Evolutionary conservation across 805 yeast genomes (phyloP).

Genomic region (Suhomyces sp.): DNA sequence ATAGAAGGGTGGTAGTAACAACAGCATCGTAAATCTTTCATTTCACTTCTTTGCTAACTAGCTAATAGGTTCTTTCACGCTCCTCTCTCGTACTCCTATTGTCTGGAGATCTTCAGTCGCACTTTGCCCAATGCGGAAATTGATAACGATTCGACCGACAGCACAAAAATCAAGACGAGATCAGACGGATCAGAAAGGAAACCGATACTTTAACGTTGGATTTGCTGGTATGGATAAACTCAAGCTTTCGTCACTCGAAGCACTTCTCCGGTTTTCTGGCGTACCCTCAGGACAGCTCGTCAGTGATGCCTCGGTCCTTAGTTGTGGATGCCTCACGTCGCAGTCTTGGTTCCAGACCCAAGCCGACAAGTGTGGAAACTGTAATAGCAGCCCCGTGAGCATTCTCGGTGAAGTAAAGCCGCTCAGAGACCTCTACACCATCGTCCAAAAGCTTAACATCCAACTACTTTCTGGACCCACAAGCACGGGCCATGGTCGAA

Average conservation of each 20-base stretch:
- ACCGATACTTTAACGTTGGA: background rate
- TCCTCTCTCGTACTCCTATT: background rate
- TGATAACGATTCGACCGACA: background rate
- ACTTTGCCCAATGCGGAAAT: background rate
- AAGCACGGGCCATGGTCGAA: conserved; percentile 7
- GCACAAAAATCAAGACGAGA: background rate
- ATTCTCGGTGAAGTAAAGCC: conserved; percentile 30
- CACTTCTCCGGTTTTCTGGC: conserved; percentile 25
- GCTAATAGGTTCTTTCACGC: background rate
- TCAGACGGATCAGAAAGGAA: background rate
- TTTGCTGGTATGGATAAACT: background rate
- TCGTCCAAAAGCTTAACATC: conserved; percentile 19
- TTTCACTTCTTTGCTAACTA: too few species aligned
- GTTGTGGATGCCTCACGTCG: conserved; percentile 41
- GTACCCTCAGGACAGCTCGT: conserved; percentile 13
- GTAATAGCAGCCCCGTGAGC: conserved; percentile 17
- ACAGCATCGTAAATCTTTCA: too few species aligned
- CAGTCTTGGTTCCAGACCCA: conserved; percentile 23
- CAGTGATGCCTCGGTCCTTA: conserved; percentile 33
- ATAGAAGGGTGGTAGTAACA: too few species aligned
- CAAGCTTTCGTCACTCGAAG: conserved; percentile 13
- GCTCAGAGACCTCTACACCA: conserved; percentile 29
- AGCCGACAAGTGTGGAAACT: conserved; percentile 22
- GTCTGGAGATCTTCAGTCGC: background rate
- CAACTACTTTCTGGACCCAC: conserved; percentile 5